phyloP scores from a whole-genome alignment of 2,329 filamentous ascomycete genomes.

The Calonectria multiphialidica region DNA sequence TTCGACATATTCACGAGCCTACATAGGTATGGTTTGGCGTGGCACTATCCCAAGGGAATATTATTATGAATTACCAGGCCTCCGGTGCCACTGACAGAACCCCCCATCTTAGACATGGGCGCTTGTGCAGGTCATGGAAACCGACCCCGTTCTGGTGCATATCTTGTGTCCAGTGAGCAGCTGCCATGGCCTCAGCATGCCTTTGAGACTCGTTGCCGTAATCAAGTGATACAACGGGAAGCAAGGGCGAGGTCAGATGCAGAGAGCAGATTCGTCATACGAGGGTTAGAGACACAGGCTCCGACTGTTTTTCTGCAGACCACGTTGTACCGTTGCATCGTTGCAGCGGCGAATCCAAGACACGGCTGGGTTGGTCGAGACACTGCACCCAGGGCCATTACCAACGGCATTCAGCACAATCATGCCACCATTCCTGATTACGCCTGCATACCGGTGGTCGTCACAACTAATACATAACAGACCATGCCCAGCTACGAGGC shows the following conservation, averaged over 20 bases:
- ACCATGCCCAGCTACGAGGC: not conserved
- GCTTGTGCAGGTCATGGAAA: slow-evolving; percentile 15
- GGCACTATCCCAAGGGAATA: not conserved
- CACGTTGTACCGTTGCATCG: slow-evolving; percentile 20
- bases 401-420: slow-evolving; percentile 6
- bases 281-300: not conserved
- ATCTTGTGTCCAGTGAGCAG: not conserved
- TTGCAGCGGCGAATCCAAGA: slow-evolving; percentile 20
- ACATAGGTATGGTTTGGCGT: not conserved
- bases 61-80: slow-evolving; percentile 9
- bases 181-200: not conserved
- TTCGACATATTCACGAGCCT: slow-evolving; percentile 10
- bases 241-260: not conserved
- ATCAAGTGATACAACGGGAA: not conserved
- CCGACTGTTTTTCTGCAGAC: not conserved
- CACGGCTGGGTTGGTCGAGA: slow-evolving; percentile 12
- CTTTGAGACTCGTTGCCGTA: not conserved
- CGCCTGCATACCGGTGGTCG: not conserved
- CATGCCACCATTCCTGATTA: slow-evolving; percentile 15
- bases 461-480: slow-evolving; percentile 4
- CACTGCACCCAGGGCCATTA: not conserved
- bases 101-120: not conserved
- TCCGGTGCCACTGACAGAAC: slow-evolving; percentile 1
- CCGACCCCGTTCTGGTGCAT: not conserved
- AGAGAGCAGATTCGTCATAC: not conserved